Evolutionary conservation across 768 basidiomycete genomes (phyloP).

Genomic region (Suillus cothurnatus): DNA sequence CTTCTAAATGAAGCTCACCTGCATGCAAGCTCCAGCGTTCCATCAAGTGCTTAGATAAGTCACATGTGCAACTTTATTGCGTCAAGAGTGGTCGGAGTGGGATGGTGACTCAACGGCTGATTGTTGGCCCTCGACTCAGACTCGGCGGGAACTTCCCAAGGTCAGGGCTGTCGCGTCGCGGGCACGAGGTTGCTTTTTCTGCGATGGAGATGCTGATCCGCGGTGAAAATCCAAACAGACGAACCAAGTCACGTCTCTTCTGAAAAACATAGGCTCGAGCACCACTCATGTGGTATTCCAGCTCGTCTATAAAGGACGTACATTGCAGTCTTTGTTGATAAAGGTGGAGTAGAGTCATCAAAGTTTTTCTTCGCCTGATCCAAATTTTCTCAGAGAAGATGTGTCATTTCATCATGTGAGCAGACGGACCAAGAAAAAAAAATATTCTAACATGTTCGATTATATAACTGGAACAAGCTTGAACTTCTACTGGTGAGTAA

Average conservation of each 20-base stretch:
- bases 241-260: slow-evolving; percentile 27
- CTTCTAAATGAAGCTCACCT: slow-evolving; percentile 31
- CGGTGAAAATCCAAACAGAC: background rate
- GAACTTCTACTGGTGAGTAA: slow-evolving; percentile 4
- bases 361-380: slow-evolving; percentile 51
- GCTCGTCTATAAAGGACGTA: slow-evolving; percentile 66
- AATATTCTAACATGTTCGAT: slow-evolving; percentile 59
- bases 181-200: slow-evolving; percentile 60
- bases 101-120: slow-evolving; percentile 49
- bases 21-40: slow-evolving; percentile 79
- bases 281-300: slow-evolving; percentile 46
- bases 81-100: slow-evolving; percentile 84
- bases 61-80: slow-evolving; percentile 51
- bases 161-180: slow-evolving; percentile 63
- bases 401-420: slow-evolving; percentile 57
- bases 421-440: slow-evolving; percentile 50
- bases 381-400: slow-evolving; percentile 63
- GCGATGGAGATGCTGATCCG: slow-evolving; percentile 41
- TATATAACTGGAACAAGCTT: slow-evolving; percentile 69
- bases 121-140: slow-evolving; percentile 26
- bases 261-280: slow-evolving; percentile 54
- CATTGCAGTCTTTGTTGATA: slow-evolving; percentile 82
- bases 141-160: slow-evolving; percentile 21
- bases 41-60: slow-evolving; percentile 49
- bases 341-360: slow-evolving; percentile 68